phyloP scores from a whole-genome alignment of 1,139 yeast species.

The Magnusiomyces sp. region DNA sequence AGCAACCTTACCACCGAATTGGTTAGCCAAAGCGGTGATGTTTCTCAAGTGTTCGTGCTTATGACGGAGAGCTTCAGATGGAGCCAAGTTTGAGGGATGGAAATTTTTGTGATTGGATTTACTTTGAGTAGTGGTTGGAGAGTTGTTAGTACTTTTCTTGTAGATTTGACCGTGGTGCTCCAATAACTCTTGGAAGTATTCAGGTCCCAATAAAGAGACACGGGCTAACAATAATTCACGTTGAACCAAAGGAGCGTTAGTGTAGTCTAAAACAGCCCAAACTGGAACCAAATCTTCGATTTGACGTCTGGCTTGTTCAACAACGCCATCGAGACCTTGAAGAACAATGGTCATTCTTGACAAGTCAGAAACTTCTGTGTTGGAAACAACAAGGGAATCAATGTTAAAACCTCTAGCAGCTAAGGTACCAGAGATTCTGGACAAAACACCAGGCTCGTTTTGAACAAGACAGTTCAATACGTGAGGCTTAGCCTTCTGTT shows the following conservation, averaged over 20 bases:
- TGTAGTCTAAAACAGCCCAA: constrained; percentile 92
- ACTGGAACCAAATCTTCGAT: constrained; percentile 97
- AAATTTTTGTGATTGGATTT: constrained; percentile 26
- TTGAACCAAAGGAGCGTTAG: constrained; percentile 80
- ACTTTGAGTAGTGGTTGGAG: constrained; percentile 18
- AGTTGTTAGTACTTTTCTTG: constrained; percentile 22
- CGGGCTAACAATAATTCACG: constrained; percentile 88
- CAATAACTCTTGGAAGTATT: constrained; percentile 89
- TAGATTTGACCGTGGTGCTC: constrained; percentile 64
- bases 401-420: constrained; percentile 98
- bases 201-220: constrained; percentile 92
- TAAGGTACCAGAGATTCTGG: constrained; percentile 86
- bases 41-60: constrained; percentile 84
- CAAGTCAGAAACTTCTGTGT: constrained; percentile 90
- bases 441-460: constrained; percentile 96
- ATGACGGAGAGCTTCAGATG: constrained; percentile 89
- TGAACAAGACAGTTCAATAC: constrained; percentile 94
- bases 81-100: constrained; percentile 87
- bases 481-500: constrained; percentile 47
- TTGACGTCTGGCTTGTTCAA: constrained; percentile 98
- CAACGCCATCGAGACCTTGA: constrained; percentile 90
- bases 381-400: constrained; percentile 92
- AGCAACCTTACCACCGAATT: constrained; percentile 88
- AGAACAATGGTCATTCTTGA: constrained; percentile 95
- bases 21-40: constrained; percentile 67